Evolutionary conservation across 1,139 yeast species (phyloP), one percentile per base, ranked within the genome.

Genomic region (Yamadazyma dendronema): DNA sequence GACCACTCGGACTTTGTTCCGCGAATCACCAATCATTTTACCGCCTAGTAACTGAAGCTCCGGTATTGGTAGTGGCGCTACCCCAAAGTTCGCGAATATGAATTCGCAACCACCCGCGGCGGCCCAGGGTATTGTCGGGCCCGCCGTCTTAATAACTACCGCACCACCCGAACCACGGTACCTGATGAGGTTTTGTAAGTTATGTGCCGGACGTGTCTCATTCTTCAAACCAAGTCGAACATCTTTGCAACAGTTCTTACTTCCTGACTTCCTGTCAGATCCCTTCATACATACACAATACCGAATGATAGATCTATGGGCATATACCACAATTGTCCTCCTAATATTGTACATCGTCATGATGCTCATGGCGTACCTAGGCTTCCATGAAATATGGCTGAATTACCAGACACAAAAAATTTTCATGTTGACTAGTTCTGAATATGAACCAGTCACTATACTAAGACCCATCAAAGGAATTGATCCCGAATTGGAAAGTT

Each of bases 381-480:
- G 85, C 10, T 72, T 76, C 44, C 42, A 61, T 30, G 78, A 72
- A 49, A 68, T 79, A 14, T 28, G 65, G 35, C 40, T 47, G 28
- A 66, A 64, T 42, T 76, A 76, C 52, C 54, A 48, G 11, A 27
- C 34, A 8, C 59, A 65, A 22, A 61, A 61, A 15, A 22, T 24
- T 15, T 26, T 36, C 23, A 38, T 34, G 5, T 42, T 47, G n/a
- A 9, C 34, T 6, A 21, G 32, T 29, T 15, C 28, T 28, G 42
- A 48, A 10, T 47, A 61, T 9, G 84, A 77, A 50, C 89, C 94
- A 3, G 96, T 89, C 7, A 78, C 92, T 2, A 85, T 89, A 30
- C 58, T 88, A 33, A 65, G 96, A 24, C 97, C 97, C 0, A 68
- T 89, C 38, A 85, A 86, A 52, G 96, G 96, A 4, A 65, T 86